Percentiles rank a stretch among this genome's conserved stretches.
These are phyloP conservation scores for Entomortierella chlamydospora DNA, from an alignment of 192 early-diverging fungal species.

Conservation along the genomic window DNA sequence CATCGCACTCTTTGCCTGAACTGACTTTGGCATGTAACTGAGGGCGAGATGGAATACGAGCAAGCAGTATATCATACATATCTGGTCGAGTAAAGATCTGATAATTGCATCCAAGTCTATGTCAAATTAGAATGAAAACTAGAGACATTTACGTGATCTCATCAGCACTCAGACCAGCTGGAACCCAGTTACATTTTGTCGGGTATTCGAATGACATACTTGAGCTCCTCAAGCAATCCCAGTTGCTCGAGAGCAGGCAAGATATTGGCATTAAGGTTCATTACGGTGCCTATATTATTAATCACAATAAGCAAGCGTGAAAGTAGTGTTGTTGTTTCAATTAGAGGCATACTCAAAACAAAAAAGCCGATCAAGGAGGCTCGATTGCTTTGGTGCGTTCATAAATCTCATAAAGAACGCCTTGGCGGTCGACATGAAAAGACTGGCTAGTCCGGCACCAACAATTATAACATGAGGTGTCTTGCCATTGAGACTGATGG, in stretches of 20 bases:
- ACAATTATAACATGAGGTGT: conserved; percentile 11
- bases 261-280: not conserved
- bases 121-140: not conserved
- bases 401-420: conserved; percentile 5
- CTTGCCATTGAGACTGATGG: not conserved
- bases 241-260: not conserved
- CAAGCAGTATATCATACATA: conserved; percentile 13
- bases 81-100: conserved; percentile 14
- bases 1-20: not conserved
- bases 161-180: too few relatives aligned
- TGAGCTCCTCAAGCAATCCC: not conserved
- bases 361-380: conserved; percentile 4
- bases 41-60: conserved; percentile 8
- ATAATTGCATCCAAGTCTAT: conserved; percentile 16
- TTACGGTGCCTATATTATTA: not conserved
- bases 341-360: too few relatives aligned
- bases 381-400: conserved; percentile 10
- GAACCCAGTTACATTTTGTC: too few relatives aligned
- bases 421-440: not conserved
- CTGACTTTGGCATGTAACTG: conserved; percentile 1
- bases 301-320: not conserved
- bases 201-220: too few relatives aligned
- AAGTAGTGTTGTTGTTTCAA: too few relatives aligned
- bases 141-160: not conserved
- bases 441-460: conserved; percentile 4